These are phyloP conservation scores for Recurvomyces mirabilis DNA, from an alignment of 495 filamentous ascomycete species.

Conservation along the genomic window DNA sequence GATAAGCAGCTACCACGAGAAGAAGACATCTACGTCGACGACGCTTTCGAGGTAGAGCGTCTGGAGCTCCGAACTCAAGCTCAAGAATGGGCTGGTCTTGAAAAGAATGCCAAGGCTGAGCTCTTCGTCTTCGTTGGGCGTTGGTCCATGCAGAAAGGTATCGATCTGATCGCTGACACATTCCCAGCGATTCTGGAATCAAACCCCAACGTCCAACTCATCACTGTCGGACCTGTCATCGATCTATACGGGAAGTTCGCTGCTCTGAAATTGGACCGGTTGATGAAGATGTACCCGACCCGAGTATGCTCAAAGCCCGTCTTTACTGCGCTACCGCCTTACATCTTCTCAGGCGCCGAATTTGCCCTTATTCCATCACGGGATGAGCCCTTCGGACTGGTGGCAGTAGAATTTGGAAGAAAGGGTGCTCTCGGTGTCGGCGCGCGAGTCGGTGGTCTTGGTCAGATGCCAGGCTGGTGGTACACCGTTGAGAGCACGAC, in stretches of 20 bases:
- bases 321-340: constrained; percentile 63
- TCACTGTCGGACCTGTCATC: constrained; percentile 62
- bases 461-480: constrained; percentile 75
- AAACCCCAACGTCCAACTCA: constrained; percentile 54
- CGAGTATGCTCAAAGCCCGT: constrained; percentile 66
- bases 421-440: constrained; percentile 70
- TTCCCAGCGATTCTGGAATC: constrained; percentile 61
- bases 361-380: constrained; percentile 70
- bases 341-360: constrained; percentile 67
- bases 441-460: constrained; percentile 54
- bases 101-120: constrained; percentile 55
- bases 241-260: constrained; percentile 73
- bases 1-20: constrained; percentile 42
- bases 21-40: constrained; percentile 45
- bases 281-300: constrained; percentile 66
- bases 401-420: constrained; percentile 68
- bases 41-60: constrained; percentile 45
- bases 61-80: constrained; percentile 51
- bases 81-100: constrained; percentile 65
- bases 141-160: constrained; percentile 70
- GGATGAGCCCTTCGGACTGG: constrained; percentile 73
- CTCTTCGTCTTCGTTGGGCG: constrained; percentile 69
- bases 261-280: constrained; percentile 55
- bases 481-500: constrained; percentile 59
- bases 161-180: constrained; percentile 68